Conservation (phyloP, 768 basidiomycete species). For the Tubosaeta sp. region DNA sequence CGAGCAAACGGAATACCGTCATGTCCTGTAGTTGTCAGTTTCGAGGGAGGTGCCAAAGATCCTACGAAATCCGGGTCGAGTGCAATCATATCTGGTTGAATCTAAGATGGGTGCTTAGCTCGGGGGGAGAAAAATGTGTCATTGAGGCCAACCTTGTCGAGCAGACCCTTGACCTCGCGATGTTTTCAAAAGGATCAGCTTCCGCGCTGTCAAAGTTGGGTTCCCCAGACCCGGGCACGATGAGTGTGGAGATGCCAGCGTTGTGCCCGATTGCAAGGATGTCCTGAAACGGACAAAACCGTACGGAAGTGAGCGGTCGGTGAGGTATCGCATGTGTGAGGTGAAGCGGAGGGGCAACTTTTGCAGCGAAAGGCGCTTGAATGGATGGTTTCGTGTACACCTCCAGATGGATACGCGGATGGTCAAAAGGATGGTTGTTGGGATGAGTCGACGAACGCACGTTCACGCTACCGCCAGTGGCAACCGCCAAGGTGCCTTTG, state of each 20-base stretch:
- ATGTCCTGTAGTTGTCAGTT: constrained; percentile 49
- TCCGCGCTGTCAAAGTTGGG: constrained; percentile 92
- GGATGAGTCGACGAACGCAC: constrained; percentile 38
- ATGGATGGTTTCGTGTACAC: constrained; percentile 71
- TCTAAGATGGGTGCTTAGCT: constrained; percentile 38
- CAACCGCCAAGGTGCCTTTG: constrained; percentile 77
- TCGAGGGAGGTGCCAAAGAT: constrained; percentile 58
- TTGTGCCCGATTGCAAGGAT: constrained; percentile 75
- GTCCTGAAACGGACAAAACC: constrained; percentile 91
- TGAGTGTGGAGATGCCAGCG: constrained; percentile 74
- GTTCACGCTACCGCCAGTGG: constrained; percentile 79
- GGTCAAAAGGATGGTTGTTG: not conserved
- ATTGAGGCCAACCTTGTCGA: constrained; percentile 70
- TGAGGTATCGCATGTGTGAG: constrained; percentile 82
- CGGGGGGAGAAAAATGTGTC: not conserved
- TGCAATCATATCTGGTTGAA: constrained; percentile 89
- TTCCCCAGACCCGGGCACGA: constrained; percentile 91
- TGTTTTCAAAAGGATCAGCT: constrained; percentile 92
- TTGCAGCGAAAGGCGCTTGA: constrained; percentile 46
- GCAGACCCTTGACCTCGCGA: constrained; percentile 81
- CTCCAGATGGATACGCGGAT: constrained; percentile 32
- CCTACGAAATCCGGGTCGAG: constrained; percentile 77
- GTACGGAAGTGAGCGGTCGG: constrained; percentile 66
- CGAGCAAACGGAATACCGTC: constrained; percentile 61
- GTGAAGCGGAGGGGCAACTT: constrained; percentile 72